Base-by-base conservation (phyloP, 2,329 filamentous ascomycete genomes). In the Paraconiothyrium brasiliense region DNA sequence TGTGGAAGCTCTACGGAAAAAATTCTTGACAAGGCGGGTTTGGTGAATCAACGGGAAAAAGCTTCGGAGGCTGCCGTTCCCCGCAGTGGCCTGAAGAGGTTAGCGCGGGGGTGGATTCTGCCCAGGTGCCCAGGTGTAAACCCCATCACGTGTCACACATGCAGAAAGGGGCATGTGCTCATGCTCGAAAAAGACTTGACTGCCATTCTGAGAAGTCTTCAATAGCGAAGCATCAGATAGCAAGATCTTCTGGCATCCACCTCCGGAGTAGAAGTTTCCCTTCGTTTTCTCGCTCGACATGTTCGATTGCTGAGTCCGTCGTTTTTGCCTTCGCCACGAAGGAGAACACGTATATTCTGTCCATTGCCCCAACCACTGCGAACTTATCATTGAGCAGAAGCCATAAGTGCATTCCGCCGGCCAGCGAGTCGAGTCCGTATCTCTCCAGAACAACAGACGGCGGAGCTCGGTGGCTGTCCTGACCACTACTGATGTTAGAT, bases 1-100 rank as follows among this genome's bases (percentile, higher is more conserved):
- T 55, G 59, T 63, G 63, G 60, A 66, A 67, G 61, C 62, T 68
- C 62, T 65, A 20, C 57, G 43, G 20, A 20, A 62, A 51, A 63
- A 64, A 60, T 63, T 46, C 43, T 59, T 57, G 52, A 34, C 41
- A 43, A 43, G 30, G 58, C 27, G 27, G 27, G 6, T 6, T 61
- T 52, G 37, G 56, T 59, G 39, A 52, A 50, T 43, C 49, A 62
- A 50, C 54, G 43, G 52, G 47, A 47, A 49, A 54, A 61, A 35
- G 50, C 30, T 47, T 62, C 60, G 60, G 60, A 62, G 60, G 44
- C 60, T 52, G 55, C 60, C 60, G 60, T 51, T 34, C 54, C 59
- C 49, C 52, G 52, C 58, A 57, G 35, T 24, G 4, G 30, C 10
- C 9, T 52, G 59, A 48, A 46, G 44, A 24, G 35, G 14, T 43